These are phyloP conservation scores for Dothideomycetes sp. DNA, from an alignment of 2,329 filamentous ascomycete genomes.

Conservation along the genomic window DNA sequence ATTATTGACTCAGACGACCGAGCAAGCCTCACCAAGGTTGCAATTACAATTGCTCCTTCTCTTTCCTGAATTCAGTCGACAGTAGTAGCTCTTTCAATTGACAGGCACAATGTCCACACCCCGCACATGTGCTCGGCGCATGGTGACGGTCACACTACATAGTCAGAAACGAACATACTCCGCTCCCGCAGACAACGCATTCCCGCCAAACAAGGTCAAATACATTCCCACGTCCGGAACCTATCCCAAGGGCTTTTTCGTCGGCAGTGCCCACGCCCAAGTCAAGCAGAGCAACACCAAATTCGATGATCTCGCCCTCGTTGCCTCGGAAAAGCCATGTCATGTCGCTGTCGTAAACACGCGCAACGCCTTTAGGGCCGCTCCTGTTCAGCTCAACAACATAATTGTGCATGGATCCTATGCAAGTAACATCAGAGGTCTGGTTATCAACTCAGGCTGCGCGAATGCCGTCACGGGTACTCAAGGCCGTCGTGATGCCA, in stretches of 20 bases:
- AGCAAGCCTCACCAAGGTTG: no score
- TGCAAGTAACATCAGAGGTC: slow-evolving; percentile 64
- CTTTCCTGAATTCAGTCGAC: neutral
- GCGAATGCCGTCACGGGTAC: slow-evolving; percentile 95
- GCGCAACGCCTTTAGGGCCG: slow-evolving; percentile 96
- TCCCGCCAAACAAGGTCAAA: slow-evolving; percentile 77
- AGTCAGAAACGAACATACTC: slow-evolving; percentile 49
- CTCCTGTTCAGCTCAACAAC: slow-evolving; percentile 79
- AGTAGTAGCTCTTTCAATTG: neutral
- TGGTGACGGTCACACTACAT: slow-evolving; percentile 18
- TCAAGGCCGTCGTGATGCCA: slow-evolving; percentile 80
- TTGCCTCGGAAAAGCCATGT: slow-evolving; percentile 79
- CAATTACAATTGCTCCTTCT: neutral
- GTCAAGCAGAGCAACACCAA: slow-evolving; percentile 89
- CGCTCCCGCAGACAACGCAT: slow-evolving; percentile 46
- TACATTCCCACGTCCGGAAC: slow-evolving; percentile 78
- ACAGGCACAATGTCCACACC: slow-evolving; percentile 2
- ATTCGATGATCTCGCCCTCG: slow-evolving; percentile 81
- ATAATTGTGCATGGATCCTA: slow-evolving; percentile 52
- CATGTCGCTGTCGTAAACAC: slow-evolving; percentile 84
- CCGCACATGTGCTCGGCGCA: slow-evolving; percentile 17
- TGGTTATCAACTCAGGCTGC: slow-evolving; percentile 91
- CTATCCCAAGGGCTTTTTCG: slow-evolving; percentile 83
- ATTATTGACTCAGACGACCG: no score
- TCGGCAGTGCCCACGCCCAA: slow-evolving; percentile 79